A percentile compares a stretch with the other conserved stretches of the same genome.
Evolutionary conservation across 192 early-diverging fungal species (phyloP).

Genomic region (Gorgonomyces haynaldii): DNA sequence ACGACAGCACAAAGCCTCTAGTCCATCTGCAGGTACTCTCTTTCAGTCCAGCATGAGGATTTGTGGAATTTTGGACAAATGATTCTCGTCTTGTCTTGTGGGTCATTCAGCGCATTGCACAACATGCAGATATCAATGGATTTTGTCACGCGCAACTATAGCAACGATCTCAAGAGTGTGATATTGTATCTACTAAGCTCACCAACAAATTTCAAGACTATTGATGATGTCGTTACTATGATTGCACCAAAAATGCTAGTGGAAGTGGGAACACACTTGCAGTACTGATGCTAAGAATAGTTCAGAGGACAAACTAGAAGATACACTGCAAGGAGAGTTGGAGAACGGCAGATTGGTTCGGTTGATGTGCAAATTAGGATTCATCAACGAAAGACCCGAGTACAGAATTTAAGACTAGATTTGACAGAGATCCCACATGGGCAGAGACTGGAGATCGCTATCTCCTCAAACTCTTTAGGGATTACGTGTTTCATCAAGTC

Average conservation of each 20-base stretch:
- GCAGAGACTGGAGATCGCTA: conserved; percentile 97
- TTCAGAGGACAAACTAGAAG: conserved; percentile 70
- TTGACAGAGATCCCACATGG: conserved; percentile 84
- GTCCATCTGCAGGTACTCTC: conserved; percentile 42
- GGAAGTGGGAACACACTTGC: conserved; percentile 62
- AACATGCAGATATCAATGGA: conserved; percentile 70
- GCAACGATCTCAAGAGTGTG: conserved; percentile 72
- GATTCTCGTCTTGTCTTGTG: conserved; percentile 65
- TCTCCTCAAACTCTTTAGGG: conserved; percentile 92
- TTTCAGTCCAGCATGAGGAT: conserved; percentile 62
- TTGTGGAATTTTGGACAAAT: conserved; percentile 70
- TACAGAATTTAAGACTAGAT: conserved; percentile 37
- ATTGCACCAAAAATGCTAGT: conserved; percentile 62
- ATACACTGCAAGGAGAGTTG: conserved; percentile 67
- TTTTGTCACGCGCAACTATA: conserved; percentile 60
- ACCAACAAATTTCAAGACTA: conserved; percentile 55
- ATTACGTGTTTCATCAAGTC: conserved; percentile 96
- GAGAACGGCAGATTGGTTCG: conserved; percentile 87
- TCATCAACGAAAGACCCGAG: conserved; percentile 86
- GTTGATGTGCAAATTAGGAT: conserved; percentile 80
- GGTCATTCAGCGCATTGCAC: conserved; percentile 51
- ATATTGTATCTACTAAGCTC: conserved; percentile 68
- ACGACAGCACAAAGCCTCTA: conserved; percentile 54
- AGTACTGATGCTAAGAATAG: conserved; percentile 18
- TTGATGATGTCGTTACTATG: conserved; percentile 70